Evolutionary conservation across 2,329 filamentous ascomycete species (phyloP), one percentile per base, ranked within the genome.

Genomic region (Fusarium marasasianum): DNA sequence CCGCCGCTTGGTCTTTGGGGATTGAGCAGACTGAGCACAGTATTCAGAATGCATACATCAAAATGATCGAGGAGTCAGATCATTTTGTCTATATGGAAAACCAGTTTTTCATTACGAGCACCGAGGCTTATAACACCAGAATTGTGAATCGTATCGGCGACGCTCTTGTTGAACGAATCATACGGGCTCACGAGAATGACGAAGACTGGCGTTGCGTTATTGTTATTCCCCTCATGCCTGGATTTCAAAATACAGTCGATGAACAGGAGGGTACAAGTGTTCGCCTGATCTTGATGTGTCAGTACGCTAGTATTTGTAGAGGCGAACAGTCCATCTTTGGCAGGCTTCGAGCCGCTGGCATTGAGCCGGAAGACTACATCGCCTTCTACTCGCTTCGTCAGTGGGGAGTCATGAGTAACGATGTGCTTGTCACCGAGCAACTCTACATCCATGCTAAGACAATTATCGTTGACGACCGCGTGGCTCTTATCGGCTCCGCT

Each of bases 51-150:
- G 96, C 96, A 8, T 98, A 98, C 79, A 89, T 97, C 76, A 96
- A 97, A 81, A 91, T 97, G 86, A 99, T 99, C 76, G 92, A 96
- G 74, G 93, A 96, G 73, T 98, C 95, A 4, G 94, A 99, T 54
- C 96, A 98, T 81, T 98, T 98, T 79, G 94, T 98, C 58, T 98
- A 99, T 83, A 98, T 98, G 75, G 96, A 99, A 82, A 99, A 99
- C 80, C 96, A 99, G 80, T 99, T 98, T 84, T 99, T 97, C 85
- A 93, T 99, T 81, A 97, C 94, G 41, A 97, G 94, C 75, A 96
- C 94, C 57, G 93, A 96, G 79, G 95, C 95, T 10, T 91, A 98
- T 77, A 93, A 93, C 59, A 94, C 93, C 18, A 94, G 92, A 80
- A 96, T 99, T 72, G 90, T 94, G 81, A 99, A 99, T 82, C 91